phyloP scores from a whole-genome alignment of 2,329 filamentous ascomycete genomes.

The Ramularia endophylla region DNA sequence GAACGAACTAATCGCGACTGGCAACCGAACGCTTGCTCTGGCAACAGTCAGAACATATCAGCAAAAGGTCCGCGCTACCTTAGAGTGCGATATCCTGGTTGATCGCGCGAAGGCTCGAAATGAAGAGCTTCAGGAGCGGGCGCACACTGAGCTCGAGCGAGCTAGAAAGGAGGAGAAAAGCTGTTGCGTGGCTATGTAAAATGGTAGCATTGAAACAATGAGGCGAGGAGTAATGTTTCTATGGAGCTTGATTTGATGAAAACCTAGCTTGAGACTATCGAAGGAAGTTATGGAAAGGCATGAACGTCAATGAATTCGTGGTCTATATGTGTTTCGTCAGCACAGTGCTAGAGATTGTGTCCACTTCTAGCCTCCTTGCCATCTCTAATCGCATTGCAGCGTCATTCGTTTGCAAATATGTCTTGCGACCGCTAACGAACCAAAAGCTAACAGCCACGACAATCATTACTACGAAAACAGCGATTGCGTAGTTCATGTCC shows the following conservation, averaged over 20 bases:
- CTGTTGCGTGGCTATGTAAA: slow-evolving; percentile 1
- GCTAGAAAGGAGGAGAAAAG: background rate
- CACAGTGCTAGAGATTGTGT: background rate
- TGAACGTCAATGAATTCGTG: background rate
- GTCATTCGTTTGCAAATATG: slow-evolving; percentile 28
- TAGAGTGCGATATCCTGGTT: background rate
- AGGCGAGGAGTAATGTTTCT: too few relatives aligned
- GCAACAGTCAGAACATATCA: background rate
- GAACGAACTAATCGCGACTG: background rate
- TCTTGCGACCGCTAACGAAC: slow-evolving; percentile 42
- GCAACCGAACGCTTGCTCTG: background rate
- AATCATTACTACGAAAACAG: slow-evolving; percentile 52
- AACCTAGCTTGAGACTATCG: too few relatives aligned
- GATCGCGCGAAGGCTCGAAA: background rate
- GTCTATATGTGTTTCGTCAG: background rate
- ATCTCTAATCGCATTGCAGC: slow-evolving; percentile 20
- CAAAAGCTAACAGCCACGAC: slow-evolving; percentile 47
- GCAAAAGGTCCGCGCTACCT: background rate
- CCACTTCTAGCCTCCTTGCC: slow-evolving; percentile 13
- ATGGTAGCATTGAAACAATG: background rate
- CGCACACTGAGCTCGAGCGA: background rate
- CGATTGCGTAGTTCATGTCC: slow-evolving; percentile 56
- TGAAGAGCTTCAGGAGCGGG: background rate
- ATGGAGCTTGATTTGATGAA: too few relatives aligned
- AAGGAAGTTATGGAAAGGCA: background rate